These are phyloP conservation scores for Pseudocercospora crystallina DNA, from an alignment of 2,329 filamentous ascomycete species.

Conservation along the genomic window DNA sequence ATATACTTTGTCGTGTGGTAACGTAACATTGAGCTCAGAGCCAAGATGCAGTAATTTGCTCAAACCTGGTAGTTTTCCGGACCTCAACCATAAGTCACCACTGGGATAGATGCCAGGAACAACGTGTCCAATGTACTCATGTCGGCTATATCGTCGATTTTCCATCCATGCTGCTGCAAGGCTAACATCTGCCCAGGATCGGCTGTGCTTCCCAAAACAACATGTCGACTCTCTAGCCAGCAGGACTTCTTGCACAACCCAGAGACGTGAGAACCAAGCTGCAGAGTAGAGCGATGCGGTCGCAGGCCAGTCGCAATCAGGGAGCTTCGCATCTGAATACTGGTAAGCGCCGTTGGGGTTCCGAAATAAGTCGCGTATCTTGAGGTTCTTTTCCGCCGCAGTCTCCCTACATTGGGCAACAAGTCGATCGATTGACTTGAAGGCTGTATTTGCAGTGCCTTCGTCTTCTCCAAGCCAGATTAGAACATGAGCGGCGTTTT, in stretches of 20 bases:
- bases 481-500: constrained; percentile 2
- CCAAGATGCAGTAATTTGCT: not conserved
- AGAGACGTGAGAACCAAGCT: constrained; percentile 4
- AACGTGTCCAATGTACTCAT: not conserved
- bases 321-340: not conserved
- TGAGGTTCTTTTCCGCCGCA: not conserved
- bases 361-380: not conserved
- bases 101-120: constrained; percentile 1
- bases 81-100: not conserved
- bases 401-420: constrained; percentile 1
- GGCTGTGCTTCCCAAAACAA: not conserved
- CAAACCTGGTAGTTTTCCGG: not conserved
- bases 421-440: not conserved
- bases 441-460: not conserved
- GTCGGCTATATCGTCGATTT: not conserved
- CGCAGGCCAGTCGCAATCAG: constrained; percentile 1
- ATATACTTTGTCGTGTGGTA: constrained; percentile 13
- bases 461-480: constrained; percentile 15
- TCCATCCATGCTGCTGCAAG: constrained; percentile 10
- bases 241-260: constrained; percentile 15
- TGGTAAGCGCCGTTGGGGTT: not conserved
- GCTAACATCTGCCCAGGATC: constrained; percentile 1
- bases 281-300: not conserved
- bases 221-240: not conserved
- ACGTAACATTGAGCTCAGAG: not conserved